Percentiles rank a stretch among this genome's conserved stretches.
Conservation (phyloP, 257 asterid species). For the Jaltomata sinuosa region DNA sequence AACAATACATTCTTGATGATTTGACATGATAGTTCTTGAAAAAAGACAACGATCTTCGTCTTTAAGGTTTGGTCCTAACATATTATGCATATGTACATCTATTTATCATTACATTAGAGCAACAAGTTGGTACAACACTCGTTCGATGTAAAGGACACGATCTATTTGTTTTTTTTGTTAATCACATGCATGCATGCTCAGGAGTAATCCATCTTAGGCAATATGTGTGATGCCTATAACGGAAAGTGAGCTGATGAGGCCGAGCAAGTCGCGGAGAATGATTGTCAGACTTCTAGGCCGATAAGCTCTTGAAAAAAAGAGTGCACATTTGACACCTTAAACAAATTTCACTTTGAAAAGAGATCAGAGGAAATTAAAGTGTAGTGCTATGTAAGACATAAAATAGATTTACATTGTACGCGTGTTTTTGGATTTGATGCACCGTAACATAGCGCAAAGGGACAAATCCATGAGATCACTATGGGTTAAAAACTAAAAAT, state of each 20-base stretch:
- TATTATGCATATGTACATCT: neutral
- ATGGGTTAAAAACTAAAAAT: neutral
- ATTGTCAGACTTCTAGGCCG: neutral
- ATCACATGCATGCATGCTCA: neutral
- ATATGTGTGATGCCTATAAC: neutral
- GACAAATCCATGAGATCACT: neutral
- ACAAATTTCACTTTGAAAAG: neutral
- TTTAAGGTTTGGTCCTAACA: too few relatives aligned
- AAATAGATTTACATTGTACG: neutral
- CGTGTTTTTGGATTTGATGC: neutral
- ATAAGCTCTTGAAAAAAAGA: neutral
- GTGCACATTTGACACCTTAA: too few relatives aligned
- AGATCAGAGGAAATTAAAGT: neutral
- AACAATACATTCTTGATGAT: too few relatives aligned
- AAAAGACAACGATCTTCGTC: too few relatives aligned
- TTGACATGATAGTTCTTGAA: too few relatives aligned
- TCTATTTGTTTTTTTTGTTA: neutral
- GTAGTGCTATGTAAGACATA: neutral
- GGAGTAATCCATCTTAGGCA: neutral
- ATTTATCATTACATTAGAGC: neutral
- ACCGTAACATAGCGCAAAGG: neutral
- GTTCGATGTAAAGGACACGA: neutral
- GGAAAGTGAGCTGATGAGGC: neutral
- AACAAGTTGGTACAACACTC: neutral
- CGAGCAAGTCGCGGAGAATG: neutral